These are phyloP conservation scores for Penicillium hordei DNA, from an alignment of 2,329 filamentous ascomycete genomes.

Conservation along the genomic window DNA sequence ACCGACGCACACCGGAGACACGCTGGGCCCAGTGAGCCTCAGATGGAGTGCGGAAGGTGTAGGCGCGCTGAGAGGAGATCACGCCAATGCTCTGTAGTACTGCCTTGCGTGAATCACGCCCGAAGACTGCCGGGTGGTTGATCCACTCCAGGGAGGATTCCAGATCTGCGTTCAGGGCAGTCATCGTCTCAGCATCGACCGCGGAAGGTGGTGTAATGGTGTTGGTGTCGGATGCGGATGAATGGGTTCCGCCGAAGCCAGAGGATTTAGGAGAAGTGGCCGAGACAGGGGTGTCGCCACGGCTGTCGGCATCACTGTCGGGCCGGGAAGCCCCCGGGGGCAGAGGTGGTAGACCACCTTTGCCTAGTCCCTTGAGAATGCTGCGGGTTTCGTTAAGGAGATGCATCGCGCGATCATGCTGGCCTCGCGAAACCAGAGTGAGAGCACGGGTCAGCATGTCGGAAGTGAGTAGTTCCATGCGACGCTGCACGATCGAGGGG, in stretches of 20 bases:
- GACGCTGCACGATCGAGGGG: constrained; percentile 88
- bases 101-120: constrained; percentile 88
- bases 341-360: constrained; percentile 88
- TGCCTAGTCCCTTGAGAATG: constrained; percentile 92
- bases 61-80: constrained; percentile 89
- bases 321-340: constrained; percentile 53
- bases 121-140: constrained; percentile 91
- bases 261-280: constrained; percentile 39
- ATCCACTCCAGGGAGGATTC: constrained; percentile 95
- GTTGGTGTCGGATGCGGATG: constrained; percentile 44
- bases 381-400: constrained; percentile 89
- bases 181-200: constrained; percentile 80
- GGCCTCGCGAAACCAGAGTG: constrained; percentile 83
- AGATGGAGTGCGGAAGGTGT: constrained; percentile 86
- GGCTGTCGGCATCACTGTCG: constrained; percentile 45
- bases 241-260: constrained; percentile 36
- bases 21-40: constrained; percentile 87
- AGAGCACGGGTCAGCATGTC: constrained; percentile 95
- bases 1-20: constrained; percentile 73
- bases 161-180: constrained; percentile 85
- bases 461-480: constrained; percentile 96
- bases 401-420: constrained; percentile 91
- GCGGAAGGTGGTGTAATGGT: constrained; percentile 60
- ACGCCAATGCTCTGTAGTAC: constrained; percentile 95
- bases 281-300: constrained; percentile 39